Base-by-base conservation (phyloP, 371 early-diverging fungal genomes). In the Syncephalastrum monosporum region DNA sequence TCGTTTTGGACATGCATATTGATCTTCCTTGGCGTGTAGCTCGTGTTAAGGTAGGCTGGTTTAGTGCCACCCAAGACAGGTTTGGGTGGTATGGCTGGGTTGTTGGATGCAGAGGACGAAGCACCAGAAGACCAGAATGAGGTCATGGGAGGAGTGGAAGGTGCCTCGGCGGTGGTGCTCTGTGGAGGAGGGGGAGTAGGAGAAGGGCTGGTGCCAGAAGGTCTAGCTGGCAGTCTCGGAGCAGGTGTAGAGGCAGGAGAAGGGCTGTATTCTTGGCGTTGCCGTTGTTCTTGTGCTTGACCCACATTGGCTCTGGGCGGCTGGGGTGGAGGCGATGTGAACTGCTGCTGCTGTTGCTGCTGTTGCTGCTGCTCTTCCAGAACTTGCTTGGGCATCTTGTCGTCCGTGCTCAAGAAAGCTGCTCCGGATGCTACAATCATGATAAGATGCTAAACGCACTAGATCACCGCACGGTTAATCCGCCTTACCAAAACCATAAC, bases 401-500 rank as follows among this genome's bases (percentile, higher is more conserved):
- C 69, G 46, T 79, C 79, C 53, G 79, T 79, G 42, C 67, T 71
- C 53, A 79, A 56, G 49, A 79, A 79, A 0, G 75, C 69, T 15
- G 73, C 75, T n/a, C 76, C 79, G 23, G 76, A 74, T 55, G 79
- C 78, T 72, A 47, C 17, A 23, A 53, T 25, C 24, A 42, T 38
- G 17, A 48, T 6, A 5, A 38, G 13, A 19, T 33, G 12, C 6
- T 33, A 33, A 33, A 33, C 38, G 8, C 38, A 12, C 38, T 29
- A 33, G 38, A 12, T 33, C 38, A 33, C 5, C 38, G 38, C 38
- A 12, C 12, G 38, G 38, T 2, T 10, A 33, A 5, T 12, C 29
- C 17, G 4, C 42, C 52, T 59, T 68, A 69, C 79, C 79, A 64
- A 75, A 77, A 15, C 78, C 79, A 64, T 79, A 79, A 16, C 79